A percentile compares a stretch with the other conserved stretches of the same genome.
These are phyloP conservation scores for Diversispora epigaea DNA, from an alignment of 192 early-diverging fungal genomes.

Conservation along the genomic window DNA sequence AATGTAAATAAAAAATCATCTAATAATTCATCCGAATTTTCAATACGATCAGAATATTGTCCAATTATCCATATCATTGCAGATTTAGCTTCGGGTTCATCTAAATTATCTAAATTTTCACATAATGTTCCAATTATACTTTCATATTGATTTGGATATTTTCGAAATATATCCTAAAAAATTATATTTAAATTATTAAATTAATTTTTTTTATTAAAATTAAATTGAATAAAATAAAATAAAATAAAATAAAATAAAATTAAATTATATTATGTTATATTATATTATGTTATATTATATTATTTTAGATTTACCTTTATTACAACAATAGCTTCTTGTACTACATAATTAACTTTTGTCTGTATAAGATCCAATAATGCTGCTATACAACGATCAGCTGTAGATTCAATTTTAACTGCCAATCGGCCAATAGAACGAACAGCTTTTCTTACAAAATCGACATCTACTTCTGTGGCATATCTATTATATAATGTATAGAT, in stretches of 20 bases:
- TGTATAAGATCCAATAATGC: conserved; percentile 88
- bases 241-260: neutral
- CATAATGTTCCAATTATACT: conserved; percentile 88
- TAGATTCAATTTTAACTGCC: conserved; percentile 90
- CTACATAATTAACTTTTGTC: conserved; percentile 97
- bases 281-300: neutral
- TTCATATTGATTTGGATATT: conserved; percentile 98
- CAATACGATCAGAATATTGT: conserved; percentile 96
- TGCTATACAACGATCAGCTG: conserved; percentile 84
- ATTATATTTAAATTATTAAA: neutral
- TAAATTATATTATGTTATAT: neutral
- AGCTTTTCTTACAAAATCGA: conserved; percentile 97
- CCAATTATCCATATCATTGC: conserved; percentile 99
- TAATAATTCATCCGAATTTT: conserved; percentile 90
- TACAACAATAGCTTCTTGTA: conserved; percentile 97
- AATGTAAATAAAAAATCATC: conserved; percentile 87
- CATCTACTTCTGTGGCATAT: conserved; percentile 95
- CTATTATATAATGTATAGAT: conserved; percentile 31
- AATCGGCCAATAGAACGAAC: conserved; percentile 95
- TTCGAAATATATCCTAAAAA: conserved; percentile 89
- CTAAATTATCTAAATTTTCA: conserved; percentile 93
- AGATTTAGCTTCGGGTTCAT: conserved; percentile 96
- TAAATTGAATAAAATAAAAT: no score
- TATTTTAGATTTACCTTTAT: conserved; percentile 79
- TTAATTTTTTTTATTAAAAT: no score